Evolutionary conservation across 73 alveolate genomes (phyloP).

Genomic region (Tetrahymena borealis): DNA sequence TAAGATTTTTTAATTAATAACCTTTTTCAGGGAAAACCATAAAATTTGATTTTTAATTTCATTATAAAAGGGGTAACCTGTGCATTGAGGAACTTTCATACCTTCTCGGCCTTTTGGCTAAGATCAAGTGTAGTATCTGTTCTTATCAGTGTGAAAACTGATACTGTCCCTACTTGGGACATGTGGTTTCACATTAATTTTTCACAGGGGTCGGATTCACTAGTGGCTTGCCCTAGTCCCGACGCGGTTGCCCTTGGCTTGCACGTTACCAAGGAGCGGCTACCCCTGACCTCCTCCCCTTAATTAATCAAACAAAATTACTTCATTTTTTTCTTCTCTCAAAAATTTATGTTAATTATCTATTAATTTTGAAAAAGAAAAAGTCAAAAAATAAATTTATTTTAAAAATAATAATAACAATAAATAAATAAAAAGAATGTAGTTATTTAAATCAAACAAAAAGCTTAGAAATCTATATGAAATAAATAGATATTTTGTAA

Average conservation of each 20-base stretch:
- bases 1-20: background rate
- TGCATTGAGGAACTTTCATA: conserved; percentile 54
- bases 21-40: background rate
- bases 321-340: background rate
- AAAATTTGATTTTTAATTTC: background rate
- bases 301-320: background rate
- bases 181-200: background rate
- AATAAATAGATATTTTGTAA: too few relatives aligned
- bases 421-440: too few relatives aligned
- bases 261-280: background rate
- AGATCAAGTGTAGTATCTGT: conserved; percentile 99
- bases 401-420: too few relatives aligned
- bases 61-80: background rate
- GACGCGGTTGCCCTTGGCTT: background rate
- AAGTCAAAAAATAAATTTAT: too few relatives aligned
- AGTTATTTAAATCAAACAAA: too few relatives aligned
- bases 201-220: background rate
- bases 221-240: background rate
- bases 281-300: background rate
- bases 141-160: conserved; percentile 98
- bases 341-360: background rate
- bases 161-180: conserved; percentile 12
- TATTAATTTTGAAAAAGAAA: too few relatives aligned
- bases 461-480: too few relatives aligned
- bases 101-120: conserved; percentile 99